Conservation (phyloP, 495 filamentous ascomycete species). For the Aspergillus cavernicola region DNA sequence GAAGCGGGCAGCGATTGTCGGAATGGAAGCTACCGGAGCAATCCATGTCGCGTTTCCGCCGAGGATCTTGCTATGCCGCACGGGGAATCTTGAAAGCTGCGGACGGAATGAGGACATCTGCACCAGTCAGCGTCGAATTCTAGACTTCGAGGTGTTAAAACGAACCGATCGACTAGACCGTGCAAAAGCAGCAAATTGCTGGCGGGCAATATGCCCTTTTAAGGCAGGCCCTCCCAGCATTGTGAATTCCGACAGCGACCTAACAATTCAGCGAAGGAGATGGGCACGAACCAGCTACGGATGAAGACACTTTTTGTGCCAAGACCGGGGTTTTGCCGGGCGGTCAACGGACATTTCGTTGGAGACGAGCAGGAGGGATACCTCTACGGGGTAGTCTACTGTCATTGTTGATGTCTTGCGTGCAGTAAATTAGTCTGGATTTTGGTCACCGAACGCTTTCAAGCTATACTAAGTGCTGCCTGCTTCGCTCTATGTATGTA, state of each 20-base stretch:
- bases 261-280: too few species aligned
- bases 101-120: conserved; percentile 41
- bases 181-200: conserved; percentile 30
- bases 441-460: conserved; percentile 34
- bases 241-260: conserved; percentile 17
- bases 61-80: conserved; percentile 21
- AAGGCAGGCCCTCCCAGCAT: conserved; percentile 38
- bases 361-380: background rate
- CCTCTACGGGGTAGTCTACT: too few species aligned
- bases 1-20: conserved; percentile 34
- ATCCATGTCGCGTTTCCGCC: conserved; percentile 26
- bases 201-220: conserved; percentile 33
- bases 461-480: conserved; percentile 13
- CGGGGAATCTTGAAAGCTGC: conserved; percentile 22
- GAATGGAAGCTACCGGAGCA: conserved; percentile 16
- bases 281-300: conserved; percentile 5
- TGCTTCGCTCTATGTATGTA: conserved; percentile 34
- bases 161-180: conserved; percentile 38
- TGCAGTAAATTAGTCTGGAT: background rate
- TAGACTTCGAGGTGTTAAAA: background rate
- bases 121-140: background rate
- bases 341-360: conserved; percentile 1
- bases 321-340: conserved; percentile 6
- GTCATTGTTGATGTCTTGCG: too few species aligned
- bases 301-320: conserved; percentile 10